Conservation (phyloP, 106 monocot genomes). For the Platanthera zijinensis region DNA sequence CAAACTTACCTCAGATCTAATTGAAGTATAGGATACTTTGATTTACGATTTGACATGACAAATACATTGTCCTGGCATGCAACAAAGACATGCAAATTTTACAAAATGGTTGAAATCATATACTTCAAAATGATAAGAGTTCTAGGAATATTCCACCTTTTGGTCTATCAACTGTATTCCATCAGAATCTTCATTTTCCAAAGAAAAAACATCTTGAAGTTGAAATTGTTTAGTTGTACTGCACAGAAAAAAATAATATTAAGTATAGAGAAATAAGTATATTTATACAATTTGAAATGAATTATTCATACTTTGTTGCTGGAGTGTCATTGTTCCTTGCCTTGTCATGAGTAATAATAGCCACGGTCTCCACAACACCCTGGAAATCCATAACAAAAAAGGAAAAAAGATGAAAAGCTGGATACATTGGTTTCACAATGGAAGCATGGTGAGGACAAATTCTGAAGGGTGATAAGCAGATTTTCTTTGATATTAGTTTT, state of each 20-base stretch:
- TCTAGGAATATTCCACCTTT: constrained; percentile 39
- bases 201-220: constrained; percentile 72
- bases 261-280: background rate
- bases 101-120: constrained; percentile 3
- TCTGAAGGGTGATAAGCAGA: background rate
- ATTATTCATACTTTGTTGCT: constrained; percentile 46
- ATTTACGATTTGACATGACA: constrained; percentile 96
- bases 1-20: constrained; percentile 67
- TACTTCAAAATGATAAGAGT: background rate
- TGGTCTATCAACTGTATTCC: constrained; percentile 88
- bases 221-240: constrained; percentile 72
- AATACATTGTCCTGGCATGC: constrained; percentile 77
- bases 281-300: constrained; percentile 6
- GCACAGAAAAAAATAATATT: constrained; percentile 11
- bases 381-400: constrained; percentile 17
- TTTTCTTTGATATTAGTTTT: background rate
- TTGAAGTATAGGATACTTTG: constrained; percentile 96
- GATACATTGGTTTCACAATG: background rate
- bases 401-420: background rate
- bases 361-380: constrained; percentile 93
- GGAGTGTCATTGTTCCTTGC: constrained; percentile 70
- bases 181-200: constrained; percentile 84
- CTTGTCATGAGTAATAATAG: constrained; percentile 88
- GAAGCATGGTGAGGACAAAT: background rate
- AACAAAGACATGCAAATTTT: constrained; percentile 5